These are phyloP conservation scores for Leccinellum luteum DNA, from an alignment of 768 basidiomycete species.

Conservation along the genomic window DNA sequence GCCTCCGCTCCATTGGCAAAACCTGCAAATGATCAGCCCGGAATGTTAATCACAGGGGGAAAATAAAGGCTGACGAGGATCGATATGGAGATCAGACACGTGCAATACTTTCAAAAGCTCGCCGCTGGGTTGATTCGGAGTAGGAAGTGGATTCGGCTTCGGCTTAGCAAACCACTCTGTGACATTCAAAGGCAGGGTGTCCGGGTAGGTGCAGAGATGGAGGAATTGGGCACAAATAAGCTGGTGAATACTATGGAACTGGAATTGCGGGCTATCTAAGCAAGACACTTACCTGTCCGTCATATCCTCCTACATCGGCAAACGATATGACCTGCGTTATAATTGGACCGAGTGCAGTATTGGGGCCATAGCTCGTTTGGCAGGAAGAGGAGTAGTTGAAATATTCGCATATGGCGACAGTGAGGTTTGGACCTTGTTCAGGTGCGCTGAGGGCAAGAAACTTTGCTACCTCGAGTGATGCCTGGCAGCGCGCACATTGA, in stretches of 20 bases:
- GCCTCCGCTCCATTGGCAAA: slow-evolving; percentile 69
- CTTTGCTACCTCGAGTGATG: slow-evolving; percentile 60
- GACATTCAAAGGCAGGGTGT: slow-evolving; percentile 58
- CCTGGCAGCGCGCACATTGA: slow-evolving; percentile 59
- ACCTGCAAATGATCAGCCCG: slow-evolving; percentile 37
- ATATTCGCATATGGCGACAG: slow-evolving; percentile 57
- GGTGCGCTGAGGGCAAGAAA: slow-evolving; percentile 66
- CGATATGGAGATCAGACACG: slow-evolving; percentile 75
- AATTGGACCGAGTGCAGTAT: slow-evolving; percentile 49
- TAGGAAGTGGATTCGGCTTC: slow-evolving; percentile 67
- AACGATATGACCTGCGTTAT: slow-evolving; percentile 71
- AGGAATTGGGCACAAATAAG: slow-evolving; percentile 62
- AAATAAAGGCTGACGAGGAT: slow-evolving; percentile 49
- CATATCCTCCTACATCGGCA: slow-evolving; percentile 68
- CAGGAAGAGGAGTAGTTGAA: slow-evolving; percentile 56
- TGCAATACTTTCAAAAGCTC: slow-evolving; percentile 70
- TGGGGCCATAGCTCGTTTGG: slow-evolving; percentile 43
- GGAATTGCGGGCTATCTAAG: not conserved
- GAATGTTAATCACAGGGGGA: not conserved
- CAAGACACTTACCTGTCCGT: slow-evolving; percentile 55
- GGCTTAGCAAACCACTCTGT: slow-evolving; percentile 74
- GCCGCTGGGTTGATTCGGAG: slow-evolving; percentile 56
- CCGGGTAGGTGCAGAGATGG: slow-evolving; percentile 51
- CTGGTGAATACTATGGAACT: slow-evolving; percentile 28
- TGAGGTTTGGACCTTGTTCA: slow-evolving; percentile 53